A percentile compares a stretch with the other conserved stretches of the same genome.
Conservation (phyloP, 345 rosid species). For the Gossypium arboreum region DNA sequence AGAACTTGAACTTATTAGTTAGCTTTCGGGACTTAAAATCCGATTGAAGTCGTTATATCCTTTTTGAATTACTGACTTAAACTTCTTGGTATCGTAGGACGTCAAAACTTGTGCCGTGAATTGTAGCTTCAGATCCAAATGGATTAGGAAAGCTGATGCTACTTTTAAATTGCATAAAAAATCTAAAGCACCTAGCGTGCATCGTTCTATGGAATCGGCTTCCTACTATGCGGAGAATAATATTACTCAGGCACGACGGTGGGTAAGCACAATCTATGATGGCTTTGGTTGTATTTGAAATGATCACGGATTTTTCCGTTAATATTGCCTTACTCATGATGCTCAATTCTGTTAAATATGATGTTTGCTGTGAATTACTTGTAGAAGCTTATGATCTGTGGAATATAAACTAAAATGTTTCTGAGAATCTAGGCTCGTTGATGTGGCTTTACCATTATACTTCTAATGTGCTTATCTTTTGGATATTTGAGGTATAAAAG, state of each 20-base stretch:
- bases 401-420: no score
- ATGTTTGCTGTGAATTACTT: no score
- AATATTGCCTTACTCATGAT: not conserved
- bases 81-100: slow-evolving; percentile 39
- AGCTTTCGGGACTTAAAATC: slow-evolving; percentile 1
- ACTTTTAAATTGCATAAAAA: slow-evolving; percentile 41
- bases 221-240: slow-evolving; percentile 70
- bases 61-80: not conserved
- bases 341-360: not conserved
- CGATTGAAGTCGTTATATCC: not conserved
- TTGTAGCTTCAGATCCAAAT: slow-evolving; percentile 52
- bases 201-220: slow-evolving; percentile 93
- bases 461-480: no score
- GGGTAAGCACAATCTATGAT: slow-evolving; percentile 83
- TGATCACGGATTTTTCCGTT: not conserved
- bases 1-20: slow-evolving; percentile 4
- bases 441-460: not conserved
- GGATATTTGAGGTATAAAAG: no score
- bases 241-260: slow-evolving; percentile 84
- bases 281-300: not conserved
- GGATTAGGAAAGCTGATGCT: slow-evolving; percentile 56
- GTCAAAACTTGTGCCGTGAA: slow-evolving; percentile 57
- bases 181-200: slow-evolving; percentile 42
- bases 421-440: not conserved
- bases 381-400: no score